Percentiles rank a stretch among this genome's conserved stretches.
These are phyloP conservation scores for Psilocybe cyanescens DNA, from an alignment of 768 basidiomycete species.

Conservation along the genomic window DNA sequence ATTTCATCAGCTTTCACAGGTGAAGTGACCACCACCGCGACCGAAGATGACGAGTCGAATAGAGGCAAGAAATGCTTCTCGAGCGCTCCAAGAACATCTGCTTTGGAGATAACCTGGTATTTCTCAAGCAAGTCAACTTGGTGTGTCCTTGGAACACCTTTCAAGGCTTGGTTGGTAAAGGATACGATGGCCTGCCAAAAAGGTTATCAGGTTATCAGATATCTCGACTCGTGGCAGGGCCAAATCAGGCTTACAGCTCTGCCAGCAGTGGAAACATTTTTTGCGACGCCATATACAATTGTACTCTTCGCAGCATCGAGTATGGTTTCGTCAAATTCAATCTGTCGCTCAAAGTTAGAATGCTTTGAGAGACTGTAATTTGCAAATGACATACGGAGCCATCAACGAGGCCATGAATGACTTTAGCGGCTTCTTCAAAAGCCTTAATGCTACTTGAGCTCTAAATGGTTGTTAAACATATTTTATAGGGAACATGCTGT, in stretches of 20 bases:
- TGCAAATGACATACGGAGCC: slow-evolving; percentile 61
- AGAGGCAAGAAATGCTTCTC: slow-evolving; percentile 81
- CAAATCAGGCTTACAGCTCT: slow-evolving; percentile 68
- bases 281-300: slow-evolving; percentile 84
- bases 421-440: slow-evolving; percentile 77
- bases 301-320: slow-evolving; percentile 92
- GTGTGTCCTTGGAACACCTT: slow-evolving; percentile 75
- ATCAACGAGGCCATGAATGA: slow-evolving; percentile 80
- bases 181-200: slow-evolving; percentile 70
- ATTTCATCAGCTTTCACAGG: slow-evolving; percentile 81
- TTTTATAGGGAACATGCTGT: not conserved
- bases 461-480: slow-evolving; percentile 38
- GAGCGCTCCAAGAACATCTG: slow-evolving; percentile 73
- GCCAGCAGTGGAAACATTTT: slow-evolving; percentile 82
- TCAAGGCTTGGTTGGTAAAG: slow-evolving; percentile 91
- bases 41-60: slow-evolving; percentile 76
- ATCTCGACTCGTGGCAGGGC: not conserved
- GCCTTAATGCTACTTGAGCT: slow-evolving; percentile 82
- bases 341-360: slow-evolving; percentile 44
- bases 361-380: not conserved
- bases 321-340: slow-evolving; percentile 77
- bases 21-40: slow-evolving; percentile 82
- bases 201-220: not conserved
- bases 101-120: slow-evolving; percentile 79
- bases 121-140: slow-evolving; percentile 78